Percentiles rank a stretch among this genome's conserved stretches.
These are phyloP conservation scores for Kodamaea sp. DNA, from an alignment of 1,139 yeast genomes.

Conservation along the genomic window DNA sequence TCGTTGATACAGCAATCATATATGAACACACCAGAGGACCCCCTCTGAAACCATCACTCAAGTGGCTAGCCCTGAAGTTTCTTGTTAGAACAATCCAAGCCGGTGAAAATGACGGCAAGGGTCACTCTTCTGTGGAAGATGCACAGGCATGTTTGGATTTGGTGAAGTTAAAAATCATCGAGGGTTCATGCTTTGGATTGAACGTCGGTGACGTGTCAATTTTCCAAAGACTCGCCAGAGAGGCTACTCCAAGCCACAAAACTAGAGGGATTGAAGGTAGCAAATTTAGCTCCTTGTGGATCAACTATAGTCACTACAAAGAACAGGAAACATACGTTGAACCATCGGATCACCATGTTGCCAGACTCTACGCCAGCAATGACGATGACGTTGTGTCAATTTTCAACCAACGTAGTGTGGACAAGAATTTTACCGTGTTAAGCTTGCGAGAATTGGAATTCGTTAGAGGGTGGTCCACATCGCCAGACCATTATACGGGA, in stretches of 20 bases:
- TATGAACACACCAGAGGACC: conserved; percentile 79
- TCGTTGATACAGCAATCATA: conserved; percentile 67
- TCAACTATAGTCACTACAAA: conserved; percentile 32
- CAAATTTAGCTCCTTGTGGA: conserved; percentile 34
- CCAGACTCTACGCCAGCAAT: conserved; percentile 41
- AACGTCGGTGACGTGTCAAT: conserved; percentile 39
- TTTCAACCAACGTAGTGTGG: conserved; percentile 34
- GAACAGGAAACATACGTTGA: conserved; percentile 14
- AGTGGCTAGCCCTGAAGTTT: conserved; percentile 60
- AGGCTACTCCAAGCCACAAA: conserved; percentile 1
- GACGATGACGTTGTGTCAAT: conserved; percentile 61
- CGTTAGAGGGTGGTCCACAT: conserved; percentile 27
- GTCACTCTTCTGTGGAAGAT: conserved; percentile 90
- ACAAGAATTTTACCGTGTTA: conserved; percentile 51
- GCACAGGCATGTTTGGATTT: conserved; percentile 79
- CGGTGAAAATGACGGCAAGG: conserved; percentile 50
- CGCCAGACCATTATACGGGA: conserved; percentile 10
- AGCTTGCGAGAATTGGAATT: conserved; percentile 63
- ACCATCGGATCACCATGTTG: conserved; percentile 27
- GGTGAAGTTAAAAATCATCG: conserved; percentile 63
- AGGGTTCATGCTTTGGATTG: conserved; percentile 68
- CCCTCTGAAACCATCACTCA: conserved; percentile 76
- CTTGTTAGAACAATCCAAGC: conserved; percentile 62
- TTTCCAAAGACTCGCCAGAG: conserved; percentile 24
- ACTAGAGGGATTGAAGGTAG: conserved; percentile 2